phyloP scores from a whole-genome alignment of 1,284 basidiomycete species.

The Coniferiporia weirii region DNA sequence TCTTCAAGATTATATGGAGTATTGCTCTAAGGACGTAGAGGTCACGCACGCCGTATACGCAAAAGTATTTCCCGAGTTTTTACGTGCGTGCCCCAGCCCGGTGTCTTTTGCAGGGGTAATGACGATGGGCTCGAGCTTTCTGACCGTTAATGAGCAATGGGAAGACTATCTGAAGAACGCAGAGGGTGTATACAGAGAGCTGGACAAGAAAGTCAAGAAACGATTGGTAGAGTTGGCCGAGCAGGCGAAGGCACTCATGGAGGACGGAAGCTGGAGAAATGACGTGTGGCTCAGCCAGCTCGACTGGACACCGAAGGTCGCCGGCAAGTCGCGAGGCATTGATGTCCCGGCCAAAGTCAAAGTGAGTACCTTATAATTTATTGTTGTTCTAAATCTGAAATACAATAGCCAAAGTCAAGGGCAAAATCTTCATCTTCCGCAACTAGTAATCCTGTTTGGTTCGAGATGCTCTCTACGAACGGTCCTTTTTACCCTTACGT shows the following conservation, averaged over 20 bases:
- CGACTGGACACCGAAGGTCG: constrained; percentile 91
- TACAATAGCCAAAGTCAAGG: constrained; percentile 1
- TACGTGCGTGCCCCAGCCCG: constrained; percentile 84
- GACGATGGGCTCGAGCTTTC: constrained; percentile 87
- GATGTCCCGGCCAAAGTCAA: constrained; percentile 11
- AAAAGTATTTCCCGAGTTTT: constrained; percentile 81
- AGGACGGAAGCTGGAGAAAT: constrained; percentile 52
- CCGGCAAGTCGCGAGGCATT: constrained; percentile 65
- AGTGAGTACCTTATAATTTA: neutral
- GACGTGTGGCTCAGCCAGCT: constrained; percentile 90
- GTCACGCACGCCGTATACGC: constrained; percentile 83
- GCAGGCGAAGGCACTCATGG: constrained; percentile 47
- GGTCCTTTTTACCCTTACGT: constrained; percentile 48
- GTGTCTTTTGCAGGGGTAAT: constrained; percentile 91
- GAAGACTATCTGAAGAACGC: constrained; percentile 75
- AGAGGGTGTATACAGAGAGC: constrained; percentile 71
- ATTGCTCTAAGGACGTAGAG: constrained; percentile 84
- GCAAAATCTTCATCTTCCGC: neutral
- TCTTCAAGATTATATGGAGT: constrained; percentile 76
- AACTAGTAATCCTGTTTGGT: constrained; percentile 63
- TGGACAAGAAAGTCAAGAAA: constrained; percentile 71
- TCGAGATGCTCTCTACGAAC: constrained; percentile 48
- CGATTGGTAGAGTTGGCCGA: constrained; percentile 69
- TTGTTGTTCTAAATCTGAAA: neutral
- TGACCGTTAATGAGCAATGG: constrained; percentile 91